Evolutionary conservation across 257 asterid species (phyloP).

Genomic region (Ligustrum vulgare): DNA sequence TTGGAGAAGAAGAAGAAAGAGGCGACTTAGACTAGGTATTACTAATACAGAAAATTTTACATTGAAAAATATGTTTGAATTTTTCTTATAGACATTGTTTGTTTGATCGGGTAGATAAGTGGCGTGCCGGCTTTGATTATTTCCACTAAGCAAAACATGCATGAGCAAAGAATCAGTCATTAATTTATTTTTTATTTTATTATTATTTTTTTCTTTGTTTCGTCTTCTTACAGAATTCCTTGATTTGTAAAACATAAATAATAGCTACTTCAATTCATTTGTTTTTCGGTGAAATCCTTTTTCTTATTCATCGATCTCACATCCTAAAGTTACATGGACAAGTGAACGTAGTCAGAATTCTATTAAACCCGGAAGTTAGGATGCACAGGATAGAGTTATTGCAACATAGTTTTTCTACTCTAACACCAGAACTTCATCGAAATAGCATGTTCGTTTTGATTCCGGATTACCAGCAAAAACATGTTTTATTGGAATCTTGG

Average conservation of each 20-base stretch:
- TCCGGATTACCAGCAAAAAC: background rate
- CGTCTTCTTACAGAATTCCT: background rate
- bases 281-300: background rate
- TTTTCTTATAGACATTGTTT: constrained; percentile 6
- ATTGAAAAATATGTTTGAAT: constrained; percentile 39
- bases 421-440: background rate
- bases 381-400: background rate
- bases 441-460: background rate
- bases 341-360: background rate
- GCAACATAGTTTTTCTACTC: background rate
- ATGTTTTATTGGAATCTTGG: background rate
- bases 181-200: background rate
- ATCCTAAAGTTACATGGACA: background rate
- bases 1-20: background rate
- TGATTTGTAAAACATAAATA: background rate
- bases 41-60: background rate
- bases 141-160: constrained; percentile 20
- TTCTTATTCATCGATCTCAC: background rate
- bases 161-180: constrained; percentile 26
- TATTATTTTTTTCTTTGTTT: constrained; percentile 5
- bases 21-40: background rate
- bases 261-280: background rate
- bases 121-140: constrained; percentile 40
- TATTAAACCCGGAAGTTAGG: background rate
- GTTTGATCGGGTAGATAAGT: background rate